Evolutionary conservation across 1,139 yeast genomes (phyloP).

Genomic region (Pichia cactophila): DNA sequence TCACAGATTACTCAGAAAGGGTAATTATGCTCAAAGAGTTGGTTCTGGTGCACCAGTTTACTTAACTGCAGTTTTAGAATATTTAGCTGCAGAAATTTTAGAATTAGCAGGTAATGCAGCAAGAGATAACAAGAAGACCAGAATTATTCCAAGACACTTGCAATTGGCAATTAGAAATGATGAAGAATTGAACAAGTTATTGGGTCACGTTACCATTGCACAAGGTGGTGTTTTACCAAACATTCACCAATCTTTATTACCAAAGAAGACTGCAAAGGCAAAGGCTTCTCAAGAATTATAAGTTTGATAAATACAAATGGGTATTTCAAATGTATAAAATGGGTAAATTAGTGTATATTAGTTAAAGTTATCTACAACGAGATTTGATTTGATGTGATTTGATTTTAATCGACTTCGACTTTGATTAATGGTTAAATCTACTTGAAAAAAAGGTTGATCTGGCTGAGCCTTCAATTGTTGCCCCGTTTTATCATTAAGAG

Average conservation of each 20-base stretch:
- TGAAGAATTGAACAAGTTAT: constrained; percentile 93
- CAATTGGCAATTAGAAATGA: constrained; percentile 99
- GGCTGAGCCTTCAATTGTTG: not conserved
- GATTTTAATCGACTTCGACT: too few relatives aligned
- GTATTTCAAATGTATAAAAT: constrained; percentile 6
- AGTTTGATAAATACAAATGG: constrained; percentile 18
- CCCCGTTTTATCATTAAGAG: not conserved
- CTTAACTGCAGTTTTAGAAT: constrained; percentile 93
- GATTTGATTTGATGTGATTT: too few relatives aligned
- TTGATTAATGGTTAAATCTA: too few relatives aligned
- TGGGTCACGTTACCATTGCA: constrained; percentile 98
- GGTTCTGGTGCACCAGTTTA: constrained; percentile 99
- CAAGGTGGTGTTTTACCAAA: constrained; percentile 99
- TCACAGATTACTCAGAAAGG: constrained; percentile 94
- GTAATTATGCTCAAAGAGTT: constrained; percentile 98
- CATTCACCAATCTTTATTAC: constrained; percentile 91
- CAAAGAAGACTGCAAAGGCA: constrained; percentile 80
- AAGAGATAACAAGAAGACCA: constrained; percentile 93
- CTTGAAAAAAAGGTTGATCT: too few relatives aligned
- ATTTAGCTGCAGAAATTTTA: constrained; percentile 94
- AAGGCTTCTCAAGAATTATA: constrained; percentile 86
- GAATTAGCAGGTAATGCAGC: constrained; percentile 99
- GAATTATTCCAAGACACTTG: constrained; percentile 98
- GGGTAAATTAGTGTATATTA: constrained; percentile 14
- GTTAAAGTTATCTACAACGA: constrained; percentile 3